Evolutionary conservation across 1,139 yeast species (phyloP), one percentile per base, ranked within the genome.

Genomic region (Candida tetrigidarum): DNA sequence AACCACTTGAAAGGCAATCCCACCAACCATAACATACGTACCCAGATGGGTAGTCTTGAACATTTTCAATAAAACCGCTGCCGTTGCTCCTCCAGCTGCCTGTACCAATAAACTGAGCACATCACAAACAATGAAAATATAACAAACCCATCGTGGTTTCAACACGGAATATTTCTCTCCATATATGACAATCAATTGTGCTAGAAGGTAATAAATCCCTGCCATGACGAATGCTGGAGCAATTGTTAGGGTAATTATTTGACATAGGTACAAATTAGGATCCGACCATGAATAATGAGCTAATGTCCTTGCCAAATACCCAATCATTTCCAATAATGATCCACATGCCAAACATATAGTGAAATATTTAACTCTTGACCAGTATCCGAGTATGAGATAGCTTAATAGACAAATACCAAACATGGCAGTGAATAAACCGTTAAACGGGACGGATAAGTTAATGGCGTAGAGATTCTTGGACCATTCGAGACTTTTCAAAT

Each of bases 351-450:
- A 83, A 7, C 88, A 74, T 3, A 72, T 61, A 32, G 84, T 76
- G 60, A 83, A 84, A 93, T 96, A 90, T 76, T 83, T 83, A 56
- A 86, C 88, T 40, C 74, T 71, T 46, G 74, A 80, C 50, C 56
- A 57, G 39, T 44, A 40, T n/a, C 63, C 57, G 4, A 55, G 18
- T 11, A 64, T 59, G 37, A 58, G 54, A 44, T 62, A 58, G 41
- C 30, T 20, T 7, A 60, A 8, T 63, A 69, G 62, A 11, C 51
- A 52, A 3, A 56, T 15, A 1, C 53, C 52, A 44, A 64, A 66
- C 6, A 64, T 38, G 3, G 54, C 45, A n/a, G 60, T 45, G 47
- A 55, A 65, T 16, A 65, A 50, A 8, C 56, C 44, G 46, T 66
- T 66, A 5, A 60, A 64, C 4, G 65, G 59, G 8, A 57, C 50